Evolutionary conservation across 192 early-diverging fungal genomes (phyloP).

Genomic region (Lobulomyces angularis): DNA sequence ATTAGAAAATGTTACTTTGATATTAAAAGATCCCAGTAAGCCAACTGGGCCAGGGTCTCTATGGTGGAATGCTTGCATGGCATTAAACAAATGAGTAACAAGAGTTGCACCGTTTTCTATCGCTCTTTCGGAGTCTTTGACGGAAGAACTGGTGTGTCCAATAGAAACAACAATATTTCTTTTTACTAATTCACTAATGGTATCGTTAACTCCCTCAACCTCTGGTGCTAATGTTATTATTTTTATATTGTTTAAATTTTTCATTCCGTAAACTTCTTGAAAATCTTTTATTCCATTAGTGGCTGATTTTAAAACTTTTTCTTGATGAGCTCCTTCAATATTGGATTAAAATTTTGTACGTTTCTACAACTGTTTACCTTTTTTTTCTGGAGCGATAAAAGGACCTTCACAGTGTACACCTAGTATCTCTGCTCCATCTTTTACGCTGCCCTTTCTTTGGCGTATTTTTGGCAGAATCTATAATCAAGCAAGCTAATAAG

Average conservation of each 20-base stretch:
- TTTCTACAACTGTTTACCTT: too few relatives aligned
- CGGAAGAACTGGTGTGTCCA: conserved; percentile 16
- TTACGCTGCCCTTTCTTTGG: conserved; percentile 45
- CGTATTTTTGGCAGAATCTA: conserved; percentile 47
- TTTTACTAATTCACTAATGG: conserved; percentile 50
- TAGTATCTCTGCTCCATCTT: conserved; percentile 55
- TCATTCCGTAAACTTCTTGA: conserved; percentile 58
- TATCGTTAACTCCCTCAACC: conserved; percentile 53
- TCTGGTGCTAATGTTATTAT: conserved; percentile 74
- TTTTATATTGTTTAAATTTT: conserved; percentile 40
- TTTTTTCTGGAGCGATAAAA: conserved; percentile 54
- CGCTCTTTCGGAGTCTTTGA: conserved; percentile 9
- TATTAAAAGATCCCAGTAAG: conserved; percentile 43
- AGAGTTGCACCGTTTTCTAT: conserved; percentile 29
- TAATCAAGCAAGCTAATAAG: too few relatives aligned
- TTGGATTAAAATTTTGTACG: too few relatives aligned
- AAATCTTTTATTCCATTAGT: conserved; percentile 53
- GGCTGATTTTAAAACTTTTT: conserved; percentile 40
- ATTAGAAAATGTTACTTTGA: conserved; percentile 1
- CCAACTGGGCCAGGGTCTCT: conserved; percentile 74
- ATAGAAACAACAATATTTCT: conserved; percentile 55
- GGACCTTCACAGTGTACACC: conserved; percentile 60
- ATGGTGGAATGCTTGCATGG: conserved; percentile 78
- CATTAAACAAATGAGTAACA: conserved; percentile 79
- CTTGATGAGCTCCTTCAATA: conserved; percentile 70